phyloP scores from a whole-genome alignment of 148 eudicot species.

The Suaeda aralocaspica region DNA sequence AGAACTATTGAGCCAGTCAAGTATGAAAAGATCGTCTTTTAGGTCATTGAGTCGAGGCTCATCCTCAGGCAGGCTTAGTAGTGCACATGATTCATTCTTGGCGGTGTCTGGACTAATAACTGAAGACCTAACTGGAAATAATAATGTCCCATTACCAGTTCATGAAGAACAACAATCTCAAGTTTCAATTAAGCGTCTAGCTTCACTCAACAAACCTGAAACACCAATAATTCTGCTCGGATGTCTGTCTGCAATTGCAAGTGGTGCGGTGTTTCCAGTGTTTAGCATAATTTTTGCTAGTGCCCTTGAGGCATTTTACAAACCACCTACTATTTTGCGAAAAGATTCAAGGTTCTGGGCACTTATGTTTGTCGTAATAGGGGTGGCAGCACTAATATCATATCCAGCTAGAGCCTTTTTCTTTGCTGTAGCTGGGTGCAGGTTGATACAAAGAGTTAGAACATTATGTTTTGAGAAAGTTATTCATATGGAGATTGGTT shows the following conservation, averaged over 20 bases:
- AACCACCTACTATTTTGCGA: slow-evolving; percentile 28
- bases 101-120: slow-evolving; percentile 37
- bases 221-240: slow-evolving; percentile 30
- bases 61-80: slow-evolving; percentile 41
- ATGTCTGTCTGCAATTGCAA: slow-evolving; percentile 22
- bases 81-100: slow-evolving; percentile 32
- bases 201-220: slow-evolving; percentile 37
- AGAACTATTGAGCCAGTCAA: slow-evolving; percentile 37
- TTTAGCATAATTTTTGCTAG: slow-evolving; percentile 30
- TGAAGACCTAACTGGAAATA: slow-evolving; percentile 16
- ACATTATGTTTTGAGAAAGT: slow-evolving; percentile 64
- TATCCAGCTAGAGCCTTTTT: slow-evolving; percentile 28
- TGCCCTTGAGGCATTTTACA: slow-evolving; percentile 29
- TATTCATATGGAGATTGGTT: slow-evolving; percentile 70
- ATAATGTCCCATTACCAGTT: slow-evolving; percentile 1
- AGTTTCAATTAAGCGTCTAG: slow-evolving; percentile 31
- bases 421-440: slow-evolving; percentile 33
- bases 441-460: slow-evolving; percentile 33
- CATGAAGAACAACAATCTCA: slow-evolving; percentile 34
- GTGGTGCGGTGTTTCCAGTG: slow-evolving; percentile 29
- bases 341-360: slow-evolving; percentile 33
- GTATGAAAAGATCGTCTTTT: slow-evolving; percentile 39
- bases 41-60: slow-evolving; percentile 48
- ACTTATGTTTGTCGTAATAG: slow-evolving; percentile 29
- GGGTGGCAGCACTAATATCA: slow-evolving; percentile 24